Evolutionary conservation across 1,139 yeast genomes (phyloP).

Genomic region (Arxiozyma heterogenica): DNA sequence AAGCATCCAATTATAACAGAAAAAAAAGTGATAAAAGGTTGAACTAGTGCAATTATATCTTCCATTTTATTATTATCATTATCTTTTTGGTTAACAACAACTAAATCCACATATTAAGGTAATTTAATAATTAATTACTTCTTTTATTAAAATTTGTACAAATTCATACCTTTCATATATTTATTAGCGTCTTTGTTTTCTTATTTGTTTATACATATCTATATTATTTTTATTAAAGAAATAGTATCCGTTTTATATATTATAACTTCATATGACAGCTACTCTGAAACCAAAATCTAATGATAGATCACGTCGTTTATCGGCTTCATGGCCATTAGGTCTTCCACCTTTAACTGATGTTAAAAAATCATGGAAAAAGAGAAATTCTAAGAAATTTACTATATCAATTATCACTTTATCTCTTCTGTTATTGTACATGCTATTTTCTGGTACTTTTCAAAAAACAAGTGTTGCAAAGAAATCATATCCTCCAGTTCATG

Average conservation of each 20-base stretch:
- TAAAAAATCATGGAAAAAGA: conserved; percentile 3
- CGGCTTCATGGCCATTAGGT: conserved; percentile 10
- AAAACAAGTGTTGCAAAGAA: neutral
- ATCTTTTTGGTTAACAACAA: neutral
- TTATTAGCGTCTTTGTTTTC: too few relatives aligned
- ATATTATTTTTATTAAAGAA: neutral
- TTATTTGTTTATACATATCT: neutral
- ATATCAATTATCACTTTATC: neutral
- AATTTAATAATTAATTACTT: too few relatives aligned
- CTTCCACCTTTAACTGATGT: conserved; percentile 9
- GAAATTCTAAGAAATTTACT: neutral
- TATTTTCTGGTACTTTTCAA: neutral
- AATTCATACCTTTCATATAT: too few relatives aligned
- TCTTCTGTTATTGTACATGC: neutral
- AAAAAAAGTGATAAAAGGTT: too few relatives aligned
- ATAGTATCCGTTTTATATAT: neutral
- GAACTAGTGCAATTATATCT: neutral
- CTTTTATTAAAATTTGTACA: too few relatives aligned
- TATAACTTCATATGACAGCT: neutral
- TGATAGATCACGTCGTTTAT: conserved; percentile 3
- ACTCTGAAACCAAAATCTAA: conserved; percentile 15
- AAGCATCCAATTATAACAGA: too few relatives aligned
- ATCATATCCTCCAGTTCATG: conserved; percentile 31
- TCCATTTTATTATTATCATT: too few relatives aligned
- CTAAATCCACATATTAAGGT: too few relatives aligned